Conservation (phyloP, 768 basidiomycete species). For the Jaapia argillacea region DNA sequence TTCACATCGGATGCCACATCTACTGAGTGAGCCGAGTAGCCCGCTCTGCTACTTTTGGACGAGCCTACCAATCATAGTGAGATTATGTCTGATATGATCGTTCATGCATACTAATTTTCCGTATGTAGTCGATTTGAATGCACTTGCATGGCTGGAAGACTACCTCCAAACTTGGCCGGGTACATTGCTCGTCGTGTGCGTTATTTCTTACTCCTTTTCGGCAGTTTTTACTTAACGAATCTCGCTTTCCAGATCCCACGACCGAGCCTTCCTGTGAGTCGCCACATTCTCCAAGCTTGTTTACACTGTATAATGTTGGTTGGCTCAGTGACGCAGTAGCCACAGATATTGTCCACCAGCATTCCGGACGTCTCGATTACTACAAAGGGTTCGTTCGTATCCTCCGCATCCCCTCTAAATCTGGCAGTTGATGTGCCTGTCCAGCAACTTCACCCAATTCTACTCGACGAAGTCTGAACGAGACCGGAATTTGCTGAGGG, state of each 20-base stretch:
- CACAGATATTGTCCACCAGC: conserved; percentile 97
- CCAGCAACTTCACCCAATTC: conserved; percentile 94
- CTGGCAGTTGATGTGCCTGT: conserved; percentile 2
- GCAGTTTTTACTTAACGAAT: conserved; percentile 1
- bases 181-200: conserved; percentile 86
- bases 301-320: background rate
- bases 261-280: conserved; percentile 85
- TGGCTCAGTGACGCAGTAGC: conserved; percentile 76
- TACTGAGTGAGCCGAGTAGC: no score
- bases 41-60: conserved; percentile 27
- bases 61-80: conserved; percentile 96
- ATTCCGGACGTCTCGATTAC: conserved; percentile 88
- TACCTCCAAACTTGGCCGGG: conserved; percentile 94
- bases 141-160: conserved; percentile 95
- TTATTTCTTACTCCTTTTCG: conserved; percentile 6
- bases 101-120: background rate
- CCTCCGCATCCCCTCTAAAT: background rate
- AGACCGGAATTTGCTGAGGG: conserved; percentile 81
- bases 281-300: background rate
- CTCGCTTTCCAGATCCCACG: conserved; percentile 73
- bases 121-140: conserved; percentile 75
- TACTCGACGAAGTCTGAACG: conserved; percentile 98
- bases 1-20: no score
- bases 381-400: conserved; percentile 71
- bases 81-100: conserved; percentile 15